Evolutionary conservation across 2,329 filamentous ascomycete species (phyloP).

Genomic region (Pseudonectria foliicola): DNA sequence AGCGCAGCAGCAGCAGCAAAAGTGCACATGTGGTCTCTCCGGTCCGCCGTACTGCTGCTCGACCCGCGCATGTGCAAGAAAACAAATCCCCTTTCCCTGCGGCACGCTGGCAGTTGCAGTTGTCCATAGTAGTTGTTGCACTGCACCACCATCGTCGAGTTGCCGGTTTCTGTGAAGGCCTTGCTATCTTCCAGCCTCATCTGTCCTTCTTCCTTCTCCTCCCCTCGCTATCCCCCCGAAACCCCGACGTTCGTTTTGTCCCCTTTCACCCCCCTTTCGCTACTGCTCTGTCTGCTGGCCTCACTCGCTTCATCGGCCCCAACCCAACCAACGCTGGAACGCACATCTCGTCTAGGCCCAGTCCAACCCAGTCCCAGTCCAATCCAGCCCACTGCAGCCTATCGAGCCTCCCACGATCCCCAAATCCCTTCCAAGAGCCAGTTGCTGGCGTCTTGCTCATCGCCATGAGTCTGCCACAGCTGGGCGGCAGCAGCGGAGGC

Average conservation of each 20-base stretch:
- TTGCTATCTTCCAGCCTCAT: slow-evolving; percentile 12
- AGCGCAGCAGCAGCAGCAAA: no score
- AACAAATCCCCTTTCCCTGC: slow-evolving; percentile 25
- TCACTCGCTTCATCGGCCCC: slow-evolving; percentile 1
- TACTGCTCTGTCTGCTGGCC: slow-evolving; percentile 3
- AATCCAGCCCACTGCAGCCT: background rate
- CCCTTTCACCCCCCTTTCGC: slow-evolving; percentile 8
- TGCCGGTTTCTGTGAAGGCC: slow-evolving; percentile 14
- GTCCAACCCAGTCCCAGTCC: no score
- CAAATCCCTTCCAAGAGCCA: slow-evolving; percentile 15
- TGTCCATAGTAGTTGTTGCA: slow-evolving; percentile 7
- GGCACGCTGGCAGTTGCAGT: slow-evolving; percentile 16
- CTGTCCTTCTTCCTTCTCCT: slow-evolving; percentile 7
- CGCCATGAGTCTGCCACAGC: slow-evolving; percentile 51
- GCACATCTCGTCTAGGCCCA: no score
- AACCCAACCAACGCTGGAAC: no score
- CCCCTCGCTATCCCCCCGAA: slow-evolving; percentile 8
- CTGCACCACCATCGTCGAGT: slow-evolving; percentile 15
- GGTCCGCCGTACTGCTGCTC: slow-evolving; percentile 10
- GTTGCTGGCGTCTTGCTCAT: slow-evolving; percentile 34
- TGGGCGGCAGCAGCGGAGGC: slow-evolving; percentile 44
- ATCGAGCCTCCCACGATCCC: slow-evolving; percentile 2
- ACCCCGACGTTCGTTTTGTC: slow-evolving; percentile 22
- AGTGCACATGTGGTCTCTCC: slow-evolving; percentile 7
- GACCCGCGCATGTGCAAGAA: slow-evolving; percentile 14